Evolutionary conservation across 2,329 filamentous ascomycete species (phyloP).

Genomic region (Zalaria sp.): DNA sequence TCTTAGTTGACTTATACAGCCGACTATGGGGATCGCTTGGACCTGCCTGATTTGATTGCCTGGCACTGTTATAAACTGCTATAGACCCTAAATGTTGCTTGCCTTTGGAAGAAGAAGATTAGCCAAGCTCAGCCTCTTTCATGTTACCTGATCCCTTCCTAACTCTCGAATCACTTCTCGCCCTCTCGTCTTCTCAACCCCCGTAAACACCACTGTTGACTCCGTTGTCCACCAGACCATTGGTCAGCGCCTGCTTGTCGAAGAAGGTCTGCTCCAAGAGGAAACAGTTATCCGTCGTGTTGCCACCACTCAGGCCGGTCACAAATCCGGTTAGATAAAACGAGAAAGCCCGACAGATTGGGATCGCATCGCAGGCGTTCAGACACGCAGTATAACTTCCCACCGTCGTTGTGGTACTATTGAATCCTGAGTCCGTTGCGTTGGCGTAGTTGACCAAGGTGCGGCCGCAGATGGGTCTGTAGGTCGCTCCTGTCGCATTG

Average conservation of each 20-base stretch:
- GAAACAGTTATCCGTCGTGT: not conserved
- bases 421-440: not conserved
- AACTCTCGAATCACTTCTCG: no score
- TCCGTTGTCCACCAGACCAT: not conserved
- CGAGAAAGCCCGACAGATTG: not conserved
- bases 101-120: no score
- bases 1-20: no score
- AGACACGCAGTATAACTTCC: not conserved
- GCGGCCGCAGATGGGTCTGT: not conserved
- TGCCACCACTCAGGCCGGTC: no score
- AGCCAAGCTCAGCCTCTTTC: no score
- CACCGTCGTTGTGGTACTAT: not conserved
- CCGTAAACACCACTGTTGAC: not conserved
- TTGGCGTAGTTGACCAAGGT: not conserved
- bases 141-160: no score
- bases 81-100: no score
- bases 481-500: not conserved
- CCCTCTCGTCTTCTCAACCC: no score
- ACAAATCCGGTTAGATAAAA: not conserved
- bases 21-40: no score
- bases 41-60: no score
- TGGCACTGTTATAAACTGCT: no score
- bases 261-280: not conserved
- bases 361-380: not conserved
- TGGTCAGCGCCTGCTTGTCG: not conserved